Evolutionary conservation across 2,329 filamentous ascomycete species (phyloP).

Genomic region (Rhytidhysteron rufulum): DNA sequence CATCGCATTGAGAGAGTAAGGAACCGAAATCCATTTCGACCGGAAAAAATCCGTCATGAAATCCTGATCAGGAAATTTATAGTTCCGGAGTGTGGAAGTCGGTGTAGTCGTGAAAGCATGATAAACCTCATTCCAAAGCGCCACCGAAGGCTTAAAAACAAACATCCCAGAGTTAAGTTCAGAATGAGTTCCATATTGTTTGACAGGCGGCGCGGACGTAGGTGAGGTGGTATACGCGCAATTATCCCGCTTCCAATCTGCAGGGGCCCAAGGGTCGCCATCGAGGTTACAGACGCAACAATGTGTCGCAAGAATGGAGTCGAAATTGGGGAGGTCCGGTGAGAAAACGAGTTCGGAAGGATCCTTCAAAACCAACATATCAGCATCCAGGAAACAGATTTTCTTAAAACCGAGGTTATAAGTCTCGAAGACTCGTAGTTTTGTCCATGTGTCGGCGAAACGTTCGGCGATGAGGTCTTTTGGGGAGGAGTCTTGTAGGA

Average conservation of each 20-base stretch:
- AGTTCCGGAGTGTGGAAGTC: constrained; percentile 32
- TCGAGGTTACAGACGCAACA: constrained; percentile 53
- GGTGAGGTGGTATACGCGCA: constrained; percentile 47
- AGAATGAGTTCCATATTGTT: constrained; percentile 35
- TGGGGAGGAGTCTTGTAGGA: constrained; percentile 23
- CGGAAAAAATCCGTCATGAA: constrained; percentile 50
- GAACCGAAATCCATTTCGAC: constrained; percentile 41
- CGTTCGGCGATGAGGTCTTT: constrained; percentile 47
- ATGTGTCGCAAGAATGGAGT: constrained; percentile 48
- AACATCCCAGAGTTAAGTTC: constrained; percentile 53
- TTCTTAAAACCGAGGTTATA: constrained; percentile 30
- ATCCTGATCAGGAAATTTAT: constrained; percentile 53
- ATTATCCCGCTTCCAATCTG: constrained; percentile 46
- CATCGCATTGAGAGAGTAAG: constrained; percentile 52
- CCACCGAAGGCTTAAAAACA: constrained; percentile 43
- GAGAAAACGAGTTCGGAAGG: constrained; percentile 38
- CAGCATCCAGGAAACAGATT: constrained; percentile 51
- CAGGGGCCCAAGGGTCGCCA: constrained; percentile 47
- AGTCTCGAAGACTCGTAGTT: constrained; percentile 51
- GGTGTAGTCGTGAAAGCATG: constrained; percentile 38
- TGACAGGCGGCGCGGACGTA: constrained; percentile 30
- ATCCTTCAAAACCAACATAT: constrained; percentile 49
- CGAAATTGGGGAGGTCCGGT: constrained; percentile 30
- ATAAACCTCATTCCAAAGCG: constrained; percentile 39
- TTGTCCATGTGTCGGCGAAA: constrained; percentile 54